Base-by-base conservation (phyloP, 257 asterid species). In the Solanum bukasovii region DNA sequence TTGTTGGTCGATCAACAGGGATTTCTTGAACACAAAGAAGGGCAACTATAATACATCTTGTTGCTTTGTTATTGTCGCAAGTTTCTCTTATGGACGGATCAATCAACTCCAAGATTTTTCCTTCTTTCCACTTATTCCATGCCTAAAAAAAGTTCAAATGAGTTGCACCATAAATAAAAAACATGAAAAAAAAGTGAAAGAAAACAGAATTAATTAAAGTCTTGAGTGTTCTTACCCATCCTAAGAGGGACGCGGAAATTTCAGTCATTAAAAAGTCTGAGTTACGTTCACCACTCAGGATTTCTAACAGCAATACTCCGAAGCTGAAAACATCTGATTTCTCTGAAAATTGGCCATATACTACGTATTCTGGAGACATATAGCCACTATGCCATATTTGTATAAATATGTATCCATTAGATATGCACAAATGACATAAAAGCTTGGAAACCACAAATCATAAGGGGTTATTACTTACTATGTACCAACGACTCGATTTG, bases 11-110 rank as follows among this genome's bases (percentile, higher is more conserved):
- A 79, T 91, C 88, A 14, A 1, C 4, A 1, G 92, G 90, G 23
- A 88, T 88, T 78, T 88, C 91, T 38, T 89, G 90, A 29, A 91
- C 92, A 31, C 93, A 91, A 67, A 91, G 61, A 6, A 91, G 89
- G 0, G 90, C 90, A 33, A 89, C 86, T 25, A 84, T n/a, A 13
- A 91, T 84, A 85, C 82, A 89, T 46, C 29, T 83, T 12, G 83
- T 6, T 1, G 87, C 77, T 56, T 83, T 87, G 29, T 29, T 13
- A 18, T 5, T n/a, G 29, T 86, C 71, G 73, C 89, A 85, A 3
- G 90, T 73, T 38, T 83, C 86, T 11, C 79, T 23, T 23, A 75
- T 21, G 11, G 86, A 78, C 21, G 33, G 83, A 84, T 91, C 90
- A 3, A 91, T 34, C 4, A 89, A 27, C 7, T 89, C 87, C 46